Evolutionary conservation across 495 filamentous ascomycete genomes (phyloP).

Genomic region (Immersiella caudata): DNA sequence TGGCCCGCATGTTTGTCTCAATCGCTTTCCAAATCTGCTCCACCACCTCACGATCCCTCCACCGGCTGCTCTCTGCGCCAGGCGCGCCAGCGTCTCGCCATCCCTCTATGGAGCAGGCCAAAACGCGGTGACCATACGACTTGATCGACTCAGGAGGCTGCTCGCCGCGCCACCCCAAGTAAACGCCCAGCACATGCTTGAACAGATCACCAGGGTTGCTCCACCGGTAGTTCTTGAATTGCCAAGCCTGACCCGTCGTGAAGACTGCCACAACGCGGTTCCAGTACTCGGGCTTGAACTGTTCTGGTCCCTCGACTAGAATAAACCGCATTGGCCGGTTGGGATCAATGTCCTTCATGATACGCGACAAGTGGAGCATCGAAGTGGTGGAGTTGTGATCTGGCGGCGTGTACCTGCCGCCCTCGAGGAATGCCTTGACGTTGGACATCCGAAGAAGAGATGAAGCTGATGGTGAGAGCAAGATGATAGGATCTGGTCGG

Average conservation of each 20-base stretch:
- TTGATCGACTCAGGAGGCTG: conserved; percentile 72
- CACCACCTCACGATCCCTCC: conserved; percentile 90
- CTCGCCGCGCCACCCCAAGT: conserved; percentile 91
- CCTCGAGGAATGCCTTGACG: conserved; percentile 91
- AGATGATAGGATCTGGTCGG: conserved; percentile 90
- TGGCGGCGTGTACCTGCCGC: conserved; percentile 77
- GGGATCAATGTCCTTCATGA: conserved; percentile 73
- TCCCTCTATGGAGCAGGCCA: conserved; percentile 74
- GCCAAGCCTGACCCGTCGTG: conserved; percentile 97
- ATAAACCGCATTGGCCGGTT: conserved; percentile 84
- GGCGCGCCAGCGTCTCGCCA: conserved; percentile 62
- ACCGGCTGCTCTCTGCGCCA: conserved; percentile 63
- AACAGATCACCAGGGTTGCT: conserved; percentile 86
- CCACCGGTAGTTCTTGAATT: conserved; percentile 99
- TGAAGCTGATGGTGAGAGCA: conserved; percentile 96
- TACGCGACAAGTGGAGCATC: conserved; percentile 81
- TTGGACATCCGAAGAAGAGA: conserved; percentile 97
- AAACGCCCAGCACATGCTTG: conserved; percentile 80
- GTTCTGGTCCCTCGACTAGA: conserved; percentile 85
- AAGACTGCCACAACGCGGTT: conserved; percentile 94
- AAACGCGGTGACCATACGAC: conserved; percentile 82
- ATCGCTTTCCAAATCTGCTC: conserved; percentile 91
- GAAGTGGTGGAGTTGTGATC: conserved; percentile 68
- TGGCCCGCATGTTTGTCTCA: conserved; percentile 82
- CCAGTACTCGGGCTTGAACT: conserved; percentile 99